These are phyloP conservation scores for Pseudocercospora eumusae DNA, from an alignment of 2,329 filamentous ascomycete species.

Conservation along the genomic window DNA sequence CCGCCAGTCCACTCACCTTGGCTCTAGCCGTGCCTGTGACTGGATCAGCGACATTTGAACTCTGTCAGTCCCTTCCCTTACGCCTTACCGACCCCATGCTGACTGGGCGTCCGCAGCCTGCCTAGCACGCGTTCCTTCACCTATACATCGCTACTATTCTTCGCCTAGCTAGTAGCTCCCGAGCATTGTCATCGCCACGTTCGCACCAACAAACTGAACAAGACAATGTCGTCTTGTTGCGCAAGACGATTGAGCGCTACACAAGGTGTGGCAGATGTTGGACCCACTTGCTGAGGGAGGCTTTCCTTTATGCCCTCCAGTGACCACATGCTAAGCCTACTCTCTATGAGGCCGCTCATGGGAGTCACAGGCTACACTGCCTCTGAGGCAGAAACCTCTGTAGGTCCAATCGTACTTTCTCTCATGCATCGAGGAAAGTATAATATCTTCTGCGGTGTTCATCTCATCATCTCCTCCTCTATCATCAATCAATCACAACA, in stretches of 20 bases:
- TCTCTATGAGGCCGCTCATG: background rate
- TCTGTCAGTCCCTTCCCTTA: background rate
- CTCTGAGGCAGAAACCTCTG: conserved; percentile 6
- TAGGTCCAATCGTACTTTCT: conserved; percentile 3
- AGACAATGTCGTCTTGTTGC: background rate
- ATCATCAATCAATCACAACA: conserved; percentile 9
- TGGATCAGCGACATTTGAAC: background rate
- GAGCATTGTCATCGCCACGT: conserved; percentile 4
- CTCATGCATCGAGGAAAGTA: background rate
- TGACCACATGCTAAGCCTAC: conserved; percentile 1
- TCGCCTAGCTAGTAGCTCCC: conserved; percentile 2
- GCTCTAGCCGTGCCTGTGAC: background rate
- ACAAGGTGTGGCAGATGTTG: conserved; percentile 1
- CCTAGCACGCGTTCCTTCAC: background rate
- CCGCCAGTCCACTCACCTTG: conserved; percentile 6
- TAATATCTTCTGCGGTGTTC: conserved; percentile 6
- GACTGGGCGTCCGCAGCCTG: conserved; percentile 2
- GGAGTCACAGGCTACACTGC: conserved; percentile 10
- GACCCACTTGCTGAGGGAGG: background rate
- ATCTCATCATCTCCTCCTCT: background rate
- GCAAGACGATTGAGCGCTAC: background rate
- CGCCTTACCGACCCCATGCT: background rate
- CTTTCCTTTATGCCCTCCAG: conserved; percentile 2
- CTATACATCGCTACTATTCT: conserved; percentile 1
- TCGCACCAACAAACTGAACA: background rate